Evolutionary conservation across 129 eudicot genomes (phyloP).

Genomic region (Pulicaria dysenterica): DNA sequence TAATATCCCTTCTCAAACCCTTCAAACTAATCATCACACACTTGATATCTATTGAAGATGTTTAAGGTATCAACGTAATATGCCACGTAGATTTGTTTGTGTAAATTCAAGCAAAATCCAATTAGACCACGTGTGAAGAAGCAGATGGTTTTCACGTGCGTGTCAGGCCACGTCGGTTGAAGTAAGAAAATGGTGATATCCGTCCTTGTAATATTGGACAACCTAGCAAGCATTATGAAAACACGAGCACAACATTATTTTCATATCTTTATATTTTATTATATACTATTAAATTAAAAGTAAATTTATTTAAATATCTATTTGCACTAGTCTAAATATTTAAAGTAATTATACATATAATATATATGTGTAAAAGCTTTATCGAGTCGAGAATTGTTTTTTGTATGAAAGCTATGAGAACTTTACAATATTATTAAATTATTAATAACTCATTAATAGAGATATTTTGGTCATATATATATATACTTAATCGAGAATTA

Average conservation of each 20-base stretch:
- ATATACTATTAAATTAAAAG: not conserved
- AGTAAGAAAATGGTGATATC: not conserved
- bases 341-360: too few relatives aligned
- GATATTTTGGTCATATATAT: too few relatives aligned
- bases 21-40: too few relatives aligned
- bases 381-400: too few relatives aligned
- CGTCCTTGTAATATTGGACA: conserved; percentile 7
- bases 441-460: too few relatives aligned
- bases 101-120: not conserved
- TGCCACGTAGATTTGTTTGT: conserved; percentile 12
- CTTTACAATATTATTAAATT: too few relatives aligned
- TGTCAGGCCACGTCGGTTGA: conserved; percentile 21
- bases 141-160: conserved; percentile 25
- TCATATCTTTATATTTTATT: conserved; percentile 15
- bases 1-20: too few relatives aligned
- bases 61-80: not conserved
- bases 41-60: not conserved
- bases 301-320: too few relatives aligned
- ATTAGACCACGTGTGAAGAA: conserved; percentile 14
- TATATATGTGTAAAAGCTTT: too few relatives aligned
- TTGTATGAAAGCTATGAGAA: too few relatives aligned
- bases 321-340: too few relatives aligned
- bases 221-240: conserved; percentile 16
- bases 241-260: conserved; percentile 5
- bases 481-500: too few relatives aligned